Percentiles rank a stretch among this genome's conserved stretches.
These are phyloP conservation scores for Russula vinacea DNA, from an alignment of 768 basidiomycete genomes.

Conservation along the genomic window DNA sequence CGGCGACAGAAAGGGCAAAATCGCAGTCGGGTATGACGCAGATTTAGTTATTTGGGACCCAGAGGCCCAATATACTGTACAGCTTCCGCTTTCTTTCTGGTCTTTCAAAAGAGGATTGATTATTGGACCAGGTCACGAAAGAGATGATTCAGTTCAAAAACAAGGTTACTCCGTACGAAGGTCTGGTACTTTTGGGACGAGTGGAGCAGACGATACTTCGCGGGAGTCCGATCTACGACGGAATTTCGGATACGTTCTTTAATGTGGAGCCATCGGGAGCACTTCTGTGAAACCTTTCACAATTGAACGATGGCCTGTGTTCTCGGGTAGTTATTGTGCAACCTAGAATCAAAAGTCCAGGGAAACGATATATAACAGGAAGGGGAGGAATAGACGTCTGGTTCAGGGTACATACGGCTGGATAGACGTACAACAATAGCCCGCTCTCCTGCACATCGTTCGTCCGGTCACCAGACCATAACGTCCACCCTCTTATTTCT, in stretches of 20 bases:
- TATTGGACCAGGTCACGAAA: conserved; percentile 61
- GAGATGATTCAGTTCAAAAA: conserved; percentile 85
- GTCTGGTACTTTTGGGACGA: conserved; percentile 62
- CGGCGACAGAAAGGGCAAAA: conserved; percentile 61
- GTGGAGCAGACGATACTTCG: conserved; percentile 80
- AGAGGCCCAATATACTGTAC: conserved; percentile 44
- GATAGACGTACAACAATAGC: neutral
- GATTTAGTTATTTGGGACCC: conserved; percentile 88
- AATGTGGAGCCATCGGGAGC: conserved; percentile 28
- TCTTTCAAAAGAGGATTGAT: neutral
- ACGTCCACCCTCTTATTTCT: conserved; percentile 55
- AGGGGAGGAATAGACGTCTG: neutral
- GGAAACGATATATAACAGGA: neutral
- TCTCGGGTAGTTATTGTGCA: neutral
- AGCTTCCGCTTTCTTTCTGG: conserved; percentile 21
- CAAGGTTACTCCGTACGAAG: conserved; percentile 88
- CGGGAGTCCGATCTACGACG: conserved; percentile 64
- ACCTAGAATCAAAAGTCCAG: conserved; percentile 3
- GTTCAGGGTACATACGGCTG: conserved; percentile 2
- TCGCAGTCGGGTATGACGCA: conserved; percentile 74
- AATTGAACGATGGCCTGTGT: neutral
- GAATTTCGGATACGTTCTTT: conserved; percentile 33
- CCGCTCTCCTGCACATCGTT: neutral
- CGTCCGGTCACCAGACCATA: neutral
- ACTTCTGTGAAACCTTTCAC: conserved; percentile 23